Base-by-base conservation (phyloP, 2,329 filamentous ascomycete genomes). In the Aspergillus tanneri region DNA sequence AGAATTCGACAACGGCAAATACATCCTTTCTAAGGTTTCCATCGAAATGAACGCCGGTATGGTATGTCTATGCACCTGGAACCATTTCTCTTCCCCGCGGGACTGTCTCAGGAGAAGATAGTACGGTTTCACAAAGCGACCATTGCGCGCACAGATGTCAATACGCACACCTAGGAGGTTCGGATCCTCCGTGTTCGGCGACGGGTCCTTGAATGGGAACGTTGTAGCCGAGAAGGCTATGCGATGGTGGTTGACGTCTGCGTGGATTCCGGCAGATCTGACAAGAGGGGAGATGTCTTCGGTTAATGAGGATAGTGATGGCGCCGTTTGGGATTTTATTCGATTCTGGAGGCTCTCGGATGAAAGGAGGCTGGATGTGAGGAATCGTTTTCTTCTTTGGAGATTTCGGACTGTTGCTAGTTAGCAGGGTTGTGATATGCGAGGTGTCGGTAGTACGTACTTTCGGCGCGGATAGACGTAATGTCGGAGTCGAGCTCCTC, bases 141-240 rank as follows among this genome's bases (percentile, higher is more conserved):
- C 73, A 27, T 62, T 62, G 1, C 70, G 65, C 16, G 58, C 49
- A 53, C 67, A 72, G 16, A 75, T 54, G 32, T 76, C 73, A 18
- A 76, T 67, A 10, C 72, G 63, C 9, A 75, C 53, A 2, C 73
- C 73, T 3, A 75, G 56, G 1, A 75, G 57, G 28, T 65, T 64
- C 14, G 57, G 55, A 3, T 55, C 46, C 6, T 61, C 56, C 1
- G 48, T 22, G 18, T 57, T 60, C 2, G 72, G 69, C 0, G 68
- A 68, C 2, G 73, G 73, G 43, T 76, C 73, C 42, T 63, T 67
- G 56, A 74, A 76, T 4, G 72, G 72, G 47, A 76, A 76, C 2
- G 71, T 61, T 1, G 73, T 76, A 9, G 69, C 63, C 5, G 72
- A 71, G 57, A 74, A 74, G 3, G 69, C 70, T 38, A 76, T 63